These are phyloP conservation scores for Adansonia gregorii DNA, from an alignment of 441 rosid genomes.

Conservation along the genomic window DNA sequence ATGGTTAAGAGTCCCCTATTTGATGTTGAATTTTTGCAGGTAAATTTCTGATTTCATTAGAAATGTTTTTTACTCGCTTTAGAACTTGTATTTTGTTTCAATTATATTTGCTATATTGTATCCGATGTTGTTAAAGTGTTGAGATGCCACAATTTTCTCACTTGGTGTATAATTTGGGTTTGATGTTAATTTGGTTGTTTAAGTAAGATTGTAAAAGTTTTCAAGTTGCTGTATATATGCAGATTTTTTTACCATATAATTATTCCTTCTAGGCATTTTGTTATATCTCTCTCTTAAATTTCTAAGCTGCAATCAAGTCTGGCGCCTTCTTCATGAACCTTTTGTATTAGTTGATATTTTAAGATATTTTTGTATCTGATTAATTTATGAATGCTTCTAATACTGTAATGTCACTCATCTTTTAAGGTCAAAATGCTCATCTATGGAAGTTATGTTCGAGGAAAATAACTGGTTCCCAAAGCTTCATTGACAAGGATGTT, in stretches of 20 bases:
- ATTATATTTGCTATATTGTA: slow-evolving; percentile 5
- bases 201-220: neutral
- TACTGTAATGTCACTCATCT: slow-evolving; percentile 5
- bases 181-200: neutral
- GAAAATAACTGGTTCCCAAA: slow-evolving; percentile 89
- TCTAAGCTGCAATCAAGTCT: slow-evolving; percentile 10
- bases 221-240: slow-evolving; percentile 1
- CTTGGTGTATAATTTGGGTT: neutral
- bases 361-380: neutral
- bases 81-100: neutral
- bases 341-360: slow-evolving; percentile 12
- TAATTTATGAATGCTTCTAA: slow-evolving; percentile 22
- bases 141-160: neutral
- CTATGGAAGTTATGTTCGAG: slow-evolving; percentile 41
- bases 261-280: slow-evolving; percentile 13
- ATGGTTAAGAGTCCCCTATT: slow-evolving; percentile 70
- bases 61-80: neutral
- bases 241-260: neutral
- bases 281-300: neutral
- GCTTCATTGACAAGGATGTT: slow-evolving; percentile 68
- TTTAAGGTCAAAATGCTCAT: slow-evolving; percentile 63
- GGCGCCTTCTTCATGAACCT: slow-evolving; percentile 29
- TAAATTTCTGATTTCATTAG: slow-evolving; percentile 34
- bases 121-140: slow-evolving; percentile 15
- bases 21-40: slow-evolving; percentile 82